Base-by-base conservation (phyloP, 2,329 filamentous ascomycete species). In the Epichloe glyceriae region DNA sequence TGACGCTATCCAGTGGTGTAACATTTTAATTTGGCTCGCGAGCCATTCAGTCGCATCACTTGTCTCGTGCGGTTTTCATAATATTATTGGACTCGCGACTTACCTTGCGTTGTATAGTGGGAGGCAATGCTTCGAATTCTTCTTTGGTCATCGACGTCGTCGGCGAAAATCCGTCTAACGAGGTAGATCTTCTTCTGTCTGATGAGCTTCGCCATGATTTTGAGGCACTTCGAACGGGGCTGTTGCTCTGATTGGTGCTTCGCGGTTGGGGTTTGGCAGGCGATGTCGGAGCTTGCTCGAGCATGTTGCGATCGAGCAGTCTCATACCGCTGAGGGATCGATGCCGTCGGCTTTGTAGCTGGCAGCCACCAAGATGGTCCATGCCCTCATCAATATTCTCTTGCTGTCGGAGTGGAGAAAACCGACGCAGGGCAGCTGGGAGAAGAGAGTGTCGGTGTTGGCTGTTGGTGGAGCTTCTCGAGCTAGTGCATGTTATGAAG, bases 21-120 rank as follows among this genome's bases (percentile, higher is more conserved):
- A 3, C 39, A 19, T 19, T 41, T 22, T 19, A 10, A 41, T 19
- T 11, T 10, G 14, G 33, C 14, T n/a, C 14, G 41, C 22, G 11
- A n/a, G 44, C 4, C 10, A 20, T 22, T 8, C 44, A 14, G 11
- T 30, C 34, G 22, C n/a, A 35, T 20, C 14, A 17, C 7, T 38
- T 17, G 10, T 10, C 7, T 47, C 19, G 35, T 22, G 11, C 8
- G 10, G 15, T 33, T 19, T 33, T 15, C 11, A 11, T 19, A 19
- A 14, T n/a, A 30, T 19, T 5, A 39, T 4, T 5, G 11, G 11
- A 46, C 11, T 33, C 38, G 17, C 15, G 38, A 68, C 75, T 70
- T 66, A 80, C 77, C 68, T 80, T 80, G 64, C 76, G 70, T 59
- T 74, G 70, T 49, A 80, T 70, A 15, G 75, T 74, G 22, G 73